These are phyloP conservation scores for Barnettozyma californica DNA, from an alignment of 805 yeast species.

Conservation along the genomic window DNA sequence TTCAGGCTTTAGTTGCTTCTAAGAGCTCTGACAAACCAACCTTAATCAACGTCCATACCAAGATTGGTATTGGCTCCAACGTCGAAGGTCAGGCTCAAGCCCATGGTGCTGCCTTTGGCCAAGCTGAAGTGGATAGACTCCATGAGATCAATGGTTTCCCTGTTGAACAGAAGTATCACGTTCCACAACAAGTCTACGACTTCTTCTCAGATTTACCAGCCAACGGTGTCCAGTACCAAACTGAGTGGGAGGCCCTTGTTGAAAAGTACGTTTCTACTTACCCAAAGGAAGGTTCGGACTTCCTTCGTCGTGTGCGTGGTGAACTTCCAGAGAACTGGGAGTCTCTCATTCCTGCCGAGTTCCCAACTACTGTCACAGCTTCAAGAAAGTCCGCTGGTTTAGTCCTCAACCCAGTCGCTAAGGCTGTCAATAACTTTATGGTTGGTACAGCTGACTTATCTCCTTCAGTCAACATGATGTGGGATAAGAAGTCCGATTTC, in stretches of 20 bases:
- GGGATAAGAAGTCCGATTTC: slow-evolving; percentile 29
- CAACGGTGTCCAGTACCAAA: slow-evolving; percentile 1
- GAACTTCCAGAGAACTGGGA: neutral
- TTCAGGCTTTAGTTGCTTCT: neutral
- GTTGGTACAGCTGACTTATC: slow-evolving; percentile 35
- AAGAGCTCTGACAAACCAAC: slow-evolving; percentile 31
- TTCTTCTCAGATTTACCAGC: slow-evolving; percentile 24
- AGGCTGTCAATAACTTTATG: slow-evolving; percentile 24
- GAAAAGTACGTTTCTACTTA: neutral
- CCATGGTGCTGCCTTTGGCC: slow-evolving; percentile 23
- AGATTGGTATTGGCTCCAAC: slow-evolving; percentile 30
- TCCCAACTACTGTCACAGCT: neutral
- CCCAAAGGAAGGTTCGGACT: neutral
- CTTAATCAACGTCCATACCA: slow-evolving; percentile 30
- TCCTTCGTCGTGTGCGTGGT: neutral
- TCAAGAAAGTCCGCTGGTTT: slow-evolving; percentile 25
- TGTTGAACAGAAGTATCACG: slow-evolving; percentile 18
- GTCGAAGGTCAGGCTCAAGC: slow-evolving; percentile 29
- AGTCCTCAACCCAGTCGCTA: slow-evolving; percentile 27
- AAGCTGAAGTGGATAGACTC: slow-evolving; percentile 25
- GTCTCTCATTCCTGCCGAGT: neutral
- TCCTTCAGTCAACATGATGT: slow-evolving; percentile 28
- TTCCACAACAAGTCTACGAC: slow-evolving; percentile 27
- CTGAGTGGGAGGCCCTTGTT: neutral
- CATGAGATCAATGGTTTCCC: slow-evolving; percentile 16